Evolutionary conservation across 1,139 yeast species (phyloP), one percentile per base, ranked within the genome.

Genomic region (Suhomyces ambrosiae): DNA sequence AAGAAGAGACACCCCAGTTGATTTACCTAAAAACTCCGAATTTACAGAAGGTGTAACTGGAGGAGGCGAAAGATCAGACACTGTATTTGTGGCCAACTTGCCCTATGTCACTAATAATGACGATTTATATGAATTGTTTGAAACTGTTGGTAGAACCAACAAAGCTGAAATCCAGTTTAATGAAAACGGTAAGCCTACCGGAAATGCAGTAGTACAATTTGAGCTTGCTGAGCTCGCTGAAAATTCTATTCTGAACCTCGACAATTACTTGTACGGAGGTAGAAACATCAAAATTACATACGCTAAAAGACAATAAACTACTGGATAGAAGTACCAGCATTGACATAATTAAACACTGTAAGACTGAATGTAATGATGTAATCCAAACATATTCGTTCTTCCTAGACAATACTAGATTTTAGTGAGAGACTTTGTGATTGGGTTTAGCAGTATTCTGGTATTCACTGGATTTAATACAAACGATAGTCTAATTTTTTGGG

Each of bases 21-120:
- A 63, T 12, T 32, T 32, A 3, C 28, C 19, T 12, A 63, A 57
- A 42, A 76, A 77, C 54, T 53, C 80, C 23, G 80, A 72, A 7
- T 83, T 85, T 56, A 80, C 87, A 7, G 75, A 71, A 38, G 81
- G 80, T 33, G 89, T 86, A 17, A 55, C 60, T 9, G 86, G 82
- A 2, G 69, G 71, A 34, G 97, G 96, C 14, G 79, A 71, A 32
- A 75, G 76, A 31, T 76, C 79, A 34, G 79, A 74, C 41, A 77
- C 82, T 14, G 78, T 90, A 30, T 85, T 65, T 56, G 90, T 86
- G 29, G 75, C 74, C 37, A 92, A 90, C 63, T 71, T 92, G 56
- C 97, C 97, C 23, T 88, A 80, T 74, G 85, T 90, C 32, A 90
- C 97, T 16, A 80, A 89, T 28, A 82, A 82, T 50, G 84, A 84